Conservation (phyloP, 371 early-diverging fungal genomes). For the Neoconidiobolus thromboides region DNA sequence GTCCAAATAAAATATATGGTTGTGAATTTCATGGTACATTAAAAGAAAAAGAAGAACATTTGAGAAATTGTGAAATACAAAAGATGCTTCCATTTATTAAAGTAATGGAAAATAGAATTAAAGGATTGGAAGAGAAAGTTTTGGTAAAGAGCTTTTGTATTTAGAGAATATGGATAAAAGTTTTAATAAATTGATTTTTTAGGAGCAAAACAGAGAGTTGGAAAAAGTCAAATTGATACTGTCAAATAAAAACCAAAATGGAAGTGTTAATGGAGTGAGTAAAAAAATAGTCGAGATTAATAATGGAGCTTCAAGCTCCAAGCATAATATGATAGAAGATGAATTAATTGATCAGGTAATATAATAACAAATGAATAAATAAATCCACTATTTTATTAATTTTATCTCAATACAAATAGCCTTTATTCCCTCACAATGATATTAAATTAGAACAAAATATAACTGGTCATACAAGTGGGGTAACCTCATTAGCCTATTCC, state of each 20-base stretch:
- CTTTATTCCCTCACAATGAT: not conserved
- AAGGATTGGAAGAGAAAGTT: not conserved
- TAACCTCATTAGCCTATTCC: constrained; percentile 31
- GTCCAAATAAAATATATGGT: constrained; percentile 21
- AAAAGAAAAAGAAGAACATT: not conserved
- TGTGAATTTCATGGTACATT: constrained; percentile 24
- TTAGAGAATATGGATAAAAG: not conserved
- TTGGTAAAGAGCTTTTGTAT: not conserved
- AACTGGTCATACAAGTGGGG: constrained; percentile 26
- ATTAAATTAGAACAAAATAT: constrained; percentile 7
- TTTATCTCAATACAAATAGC: not conserved
- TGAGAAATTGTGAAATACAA: not conserved
- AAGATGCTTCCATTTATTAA: constrained; percentile 3
- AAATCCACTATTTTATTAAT: not conserved
- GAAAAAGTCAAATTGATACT: not conserved
- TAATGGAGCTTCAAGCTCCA: not conserved
- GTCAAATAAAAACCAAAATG: not conserved
- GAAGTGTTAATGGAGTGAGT: too few species aligned
- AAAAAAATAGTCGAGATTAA: not conserved
- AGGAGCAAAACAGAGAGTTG: not conserved
- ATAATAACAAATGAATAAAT: not conserved
- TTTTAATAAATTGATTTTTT: not conserved
- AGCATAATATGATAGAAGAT: not conserved
- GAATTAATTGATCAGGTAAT: not conserved
- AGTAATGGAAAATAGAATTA: not conserved